phyloP scores from a whole-genome alignment of 83 land plant genomes.

The Picea abies region DNA sequence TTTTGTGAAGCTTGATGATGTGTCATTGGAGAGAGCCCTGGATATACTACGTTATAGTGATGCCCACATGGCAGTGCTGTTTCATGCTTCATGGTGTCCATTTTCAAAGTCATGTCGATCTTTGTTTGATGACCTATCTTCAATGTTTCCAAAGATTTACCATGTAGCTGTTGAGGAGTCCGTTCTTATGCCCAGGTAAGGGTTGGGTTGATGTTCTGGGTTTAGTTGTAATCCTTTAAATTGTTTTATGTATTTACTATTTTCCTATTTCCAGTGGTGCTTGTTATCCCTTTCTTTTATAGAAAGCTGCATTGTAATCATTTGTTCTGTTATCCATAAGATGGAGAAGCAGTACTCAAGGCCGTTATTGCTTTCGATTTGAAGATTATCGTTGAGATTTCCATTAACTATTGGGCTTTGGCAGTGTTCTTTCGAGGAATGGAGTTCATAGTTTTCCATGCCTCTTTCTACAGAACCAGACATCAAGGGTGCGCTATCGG shows the following conservation, averaged over 20 bases:
- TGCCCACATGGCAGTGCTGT: constrained; percentile 56
- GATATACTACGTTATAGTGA: constrained; percentile 33
- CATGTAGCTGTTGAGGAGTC: constrained; percentile 82
- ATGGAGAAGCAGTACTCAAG: too few relatives aligned
- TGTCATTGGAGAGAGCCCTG: constrained; percentile 52
- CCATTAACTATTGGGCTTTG: constrained; percentile 7
- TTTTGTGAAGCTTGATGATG: constrained; percentile 64
- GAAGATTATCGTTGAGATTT: too few relatives aligned
- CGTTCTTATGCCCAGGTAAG: constrained; percentile 66
- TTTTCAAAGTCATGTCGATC: constrained; percentile 58
- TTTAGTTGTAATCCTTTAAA: too few relatives aligned
- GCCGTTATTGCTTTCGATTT: too few relatives aligned
- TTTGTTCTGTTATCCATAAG: too few relatives aligned
- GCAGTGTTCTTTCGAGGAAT: constrained; percentile 80
- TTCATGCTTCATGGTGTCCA: constrained; percentile 88
- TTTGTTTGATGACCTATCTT: constrained; percentile 45
- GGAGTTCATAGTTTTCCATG: constrained; percentile 93
- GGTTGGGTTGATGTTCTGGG: too few relatives aligned
- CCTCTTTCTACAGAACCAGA: constrained; percentile 68
- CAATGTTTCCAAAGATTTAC: constrained; percentile 53
- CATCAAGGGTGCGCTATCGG: constrained; percentile 71
- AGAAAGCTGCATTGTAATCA: too few relatives aligned
- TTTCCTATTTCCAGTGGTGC: too few relatives aligned
- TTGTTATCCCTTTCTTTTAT: too few relatives aligned
- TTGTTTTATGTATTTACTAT: too few relatives aligned